Conservation (phyloP, 2,329 filamentous ascomycete species). For the Teratosphaeria viscida region DNA sequence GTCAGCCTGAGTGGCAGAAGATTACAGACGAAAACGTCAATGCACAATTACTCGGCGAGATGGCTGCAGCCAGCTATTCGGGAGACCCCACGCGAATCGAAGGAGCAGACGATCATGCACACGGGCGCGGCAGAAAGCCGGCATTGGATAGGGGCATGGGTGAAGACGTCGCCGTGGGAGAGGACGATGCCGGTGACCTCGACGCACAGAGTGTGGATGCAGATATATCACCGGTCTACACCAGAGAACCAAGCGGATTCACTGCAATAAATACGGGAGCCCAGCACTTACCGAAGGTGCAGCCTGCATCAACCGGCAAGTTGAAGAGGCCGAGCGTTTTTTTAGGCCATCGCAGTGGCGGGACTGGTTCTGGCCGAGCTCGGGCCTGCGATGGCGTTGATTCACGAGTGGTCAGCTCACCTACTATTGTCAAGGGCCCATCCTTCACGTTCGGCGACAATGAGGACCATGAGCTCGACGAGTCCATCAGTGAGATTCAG, state of each 20-base stretch:
- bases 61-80: not conserved
- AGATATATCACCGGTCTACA: not conserved
- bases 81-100: not conserved
- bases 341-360: constrained; percentile 9
- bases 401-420: not conserved
- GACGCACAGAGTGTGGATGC: not conserved
- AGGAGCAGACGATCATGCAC: not conserved
- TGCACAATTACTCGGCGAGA: not conserved
- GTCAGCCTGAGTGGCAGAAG: not conserved
- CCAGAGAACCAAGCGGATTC: not conserved
- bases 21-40: not conserved
- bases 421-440: not conserved
- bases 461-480: constrained; percentile 7
- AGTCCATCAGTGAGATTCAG: constrained; percentile 10
- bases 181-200: not conserved
- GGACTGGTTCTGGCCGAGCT: constrained; percentile 2
- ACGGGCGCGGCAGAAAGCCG: not conserved
- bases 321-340: constrained; percentile 5
- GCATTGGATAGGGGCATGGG: not conserved
- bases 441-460: not conserved
- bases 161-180: not conserved
- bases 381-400: not conserved
- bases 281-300: not conserved
- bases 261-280: not conserved
- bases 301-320: not conserved